Evolutionary conservation across 495 filamentous ascomycete species (phyloP), one percentile per base, ranked within the genome.

Genomic region (Hypoxylon cercidicola): DNA sequence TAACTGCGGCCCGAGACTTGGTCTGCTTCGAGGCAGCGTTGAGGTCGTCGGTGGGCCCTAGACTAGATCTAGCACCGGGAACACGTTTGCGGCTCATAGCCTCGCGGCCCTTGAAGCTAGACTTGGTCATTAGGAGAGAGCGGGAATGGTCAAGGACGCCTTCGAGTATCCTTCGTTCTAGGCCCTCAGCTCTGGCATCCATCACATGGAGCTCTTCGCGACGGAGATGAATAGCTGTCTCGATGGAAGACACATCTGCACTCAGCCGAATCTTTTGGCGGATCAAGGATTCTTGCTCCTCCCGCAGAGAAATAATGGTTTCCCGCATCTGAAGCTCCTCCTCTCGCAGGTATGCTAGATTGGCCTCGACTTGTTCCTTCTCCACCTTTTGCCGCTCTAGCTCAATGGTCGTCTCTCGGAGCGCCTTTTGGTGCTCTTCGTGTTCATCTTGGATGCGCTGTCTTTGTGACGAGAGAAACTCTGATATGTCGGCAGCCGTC

Each of bases 121-220:
- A 78, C 69, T 89, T 87, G 13, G 86, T 85, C 57, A 96, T 86
- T 40, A 97, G 84, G 15, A 98, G 80, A 5, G 89, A 88, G 16
- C 93, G 89, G 30, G 95, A 97, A 69, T 97, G 93, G 70, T 99
- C 93, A 62, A 99, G 92, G 37, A 98, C 92, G 25, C 93, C 92
- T 57, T 98, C 94, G 25, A 99, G 78, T 59, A 99, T 97, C 9
- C 94, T 86, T 43, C 93, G 89, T 78, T 99, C 95, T 1, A 99
- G 82, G 20, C 85, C 84, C 64, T 97, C 92, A 9, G 93, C 93
- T 47, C 93, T 88, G 8, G 85, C 84, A 71, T 97, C 93, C 88
- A 99, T 96, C 20, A 87, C 82, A 39, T 92, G 85, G 55, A 98
- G 88, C 73, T 99, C 95, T 72, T 97, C 94, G 20, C 91, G 89